These are phyloP conservation scores for Tulasnella sp. DNA, from an alignment of 768 basidiomycete species.

Conservation along the genomic window DNA sequence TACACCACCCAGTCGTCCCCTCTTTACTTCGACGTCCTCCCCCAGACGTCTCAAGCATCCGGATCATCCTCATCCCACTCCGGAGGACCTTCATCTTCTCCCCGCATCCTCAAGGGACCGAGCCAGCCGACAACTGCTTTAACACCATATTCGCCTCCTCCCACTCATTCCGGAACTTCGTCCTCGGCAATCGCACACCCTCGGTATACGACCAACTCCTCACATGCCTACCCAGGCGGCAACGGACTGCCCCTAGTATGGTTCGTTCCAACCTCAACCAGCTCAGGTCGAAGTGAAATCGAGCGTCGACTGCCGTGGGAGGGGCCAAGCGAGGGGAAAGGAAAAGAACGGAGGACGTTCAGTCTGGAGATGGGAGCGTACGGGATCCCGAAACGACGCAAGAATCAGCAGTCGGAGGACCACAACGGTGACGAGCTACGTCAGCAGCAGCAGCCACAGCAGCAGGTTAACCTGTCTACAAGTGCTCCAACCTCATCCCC, in stretches of 20 bases:
- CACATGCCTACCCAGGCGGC: constrained; percentile 10
- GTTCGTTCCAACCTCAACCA: constrained; percentile 11
- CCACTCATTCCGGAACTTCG: background rate
- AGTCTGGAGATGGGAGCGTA: constrained; percentile 76
- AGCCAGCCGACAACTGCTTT: constrained; percentile 1
- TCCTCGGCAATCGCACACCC: constrained; percentile 9
- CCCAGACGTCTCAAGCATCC: constrained; percentile 1
- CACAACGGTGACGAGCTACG: background rate
- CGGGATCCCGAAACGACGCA: constrained; percentile 69
- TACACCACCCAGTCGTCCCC: constrained; percentile 15
- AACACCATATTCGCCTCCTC: constrained; percentile 3
- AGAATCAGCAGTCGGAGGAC: constrained; percentile 22
- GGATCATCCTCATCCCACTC: background rate
- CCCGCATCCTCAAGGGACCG: constrained; percentile 8
- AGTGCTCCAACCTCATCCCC: constrained; percentile 33
- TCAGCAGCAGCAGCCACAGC: constrained; percentile 17
- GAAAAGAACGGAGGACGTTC: constrained; percentile 34
- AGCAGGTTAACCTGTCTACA: constrained; percentile 33
- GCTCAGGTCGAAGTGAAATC: constrained; percentile 2
- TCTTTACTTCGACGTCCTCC: constrained; percentile 9
- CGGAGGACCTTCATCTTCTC: constrained; percentile 8
- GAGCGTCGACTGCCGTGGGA: constrained; percentile 20
- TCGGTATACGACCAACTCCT: constrained; percentile 15
- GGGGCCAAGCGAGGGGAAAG: constrained; percentile 9
- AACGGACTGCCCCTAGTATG: constrained; percentile 14